Evolutionary conservation across 78 protist genomes (phyloP), one percentile per base, ranked within the genome.

Genomic region (Pelomyxa schiedti): DNA sequence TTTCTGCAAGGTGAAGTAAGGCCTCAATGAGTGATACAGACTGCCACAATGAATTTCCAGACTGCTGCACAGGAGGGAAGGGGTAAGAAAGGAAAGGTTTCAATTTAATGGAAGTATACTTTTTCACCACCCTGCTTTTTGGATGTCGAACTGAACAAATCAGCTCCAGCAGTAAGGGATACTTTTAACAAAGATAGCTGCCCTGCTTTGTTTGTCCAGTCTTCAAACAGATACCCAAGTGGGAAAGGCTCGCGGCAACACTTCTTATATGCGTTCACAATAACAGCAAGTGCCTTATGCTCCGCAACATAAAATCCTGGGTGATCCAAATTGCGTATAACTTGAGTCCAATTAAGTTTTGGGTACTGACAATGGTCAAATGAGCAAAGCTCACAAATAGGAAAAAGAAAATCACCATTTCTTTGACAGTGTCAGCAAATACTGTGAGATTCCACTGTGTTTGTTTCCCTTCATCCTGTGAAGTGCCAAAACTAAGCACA

Each of bases 231-330:
- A 4, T 42, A 69, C 67, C 70, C 74, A 0, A 80, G 58, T 26
- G 89, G 89, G 74, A 85, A 85, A 39, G 47, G 69, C 29, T 76
- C 83, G 16, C 65, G 8, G 22, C 83, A 76, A 39, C 82, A 77
- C 29, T 43, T 32, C 29, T 78, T 80, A 63, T 77, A 85, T 4
- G 70, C 76, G 5, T 80, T 43, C 24, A 85, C 29, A 52, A 85
- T 85, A 16, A 85, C 58, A 6, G 68, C 32, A 6, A 85, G 39
- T 26, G 86, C 89, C 40, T 52, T 39, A 52, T 36, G 70, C 43
- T 85, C 89, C 0, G 63, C 41, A 22, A 75, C 28, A 1, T 64
- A 35, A 42, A 79, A 80, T 0, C 30, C 53, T 26, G 89, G 85
- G 66, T 80, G 74, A 38, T 85, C 89, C 26, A 85, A 63, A 5